Conservation (phyloP, 192 early-diverging fungal genomes). For the Backusella circina region DNA sequence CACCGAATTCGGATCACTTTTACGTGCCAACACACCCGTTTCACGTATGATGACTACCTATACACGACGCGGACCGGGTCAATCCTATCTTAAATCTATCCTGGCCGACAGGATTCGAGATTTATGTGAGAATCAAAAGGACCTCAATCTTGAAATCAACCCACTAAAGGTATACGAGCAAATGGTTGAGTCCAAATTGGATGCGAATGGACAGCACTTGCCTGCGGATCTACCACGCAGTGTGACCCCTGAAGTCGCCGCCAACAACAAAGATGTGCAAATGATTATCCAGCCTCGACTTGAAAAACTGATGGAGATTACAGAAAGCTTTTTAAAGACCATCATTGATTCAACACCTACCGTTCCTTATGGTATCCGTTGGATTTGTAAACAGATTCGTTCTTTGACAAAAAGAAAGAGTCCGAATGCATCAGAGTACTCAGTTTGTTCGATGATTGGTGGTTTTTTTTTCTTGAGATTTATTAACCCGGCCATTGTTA, state of each 20-base stretch:
- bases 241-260: slow-evolving; percentile 80
- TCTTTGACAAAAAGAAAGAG: slow-evolving; percentile 90
- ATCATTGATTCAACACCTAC: slow-evolving; percentile 79
- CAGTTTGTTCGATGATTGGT: slow-evolving; percentile 92
- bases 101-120: slow-evolving; percentile 76
- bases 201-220: slow-evolving; percentile 13
- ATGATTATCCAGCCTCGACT: slow-evolving; percentile 80
- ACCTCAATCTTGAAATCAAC: slow-evolving; percentile 91
- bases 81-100: slow-evolving; percentile 88
- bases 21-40: slow-evolving; percentile 96
- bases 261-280: slow-evolving; percentile 78
- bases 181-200: slow-evolving; percentile 50
- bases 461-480: slow-evolving; percentile 97
- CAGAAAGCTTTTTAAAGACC: slow-evolving; percentile 79
- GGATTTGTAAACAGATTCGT: slow-evolving; percentile 98
- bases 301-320: slow-evolving; percentile 81
- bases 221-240: slow-evolving; percentile 66
- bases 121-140: slow-evolving; percentile 69
- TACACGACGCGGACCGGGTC: slow-evolving; percentile 88
- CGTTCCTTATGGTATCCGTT: slow-evolving; percentile 94
- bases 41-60: slow-evolving; percentile 99
- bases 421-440: slow-evolving; percentile 83
- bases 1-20: slow-evolving; percentile 85
- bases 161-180: slow-evolving; percentile 88
- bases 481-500: slow-evolving; percentile 97